A percentile compares a stretch with the other conserved stretches of the same genome.
Evolutionary conservation across 257 asterid genomes (phyloP).

Genomic region (Cynanchum wilfordii): DNA sequence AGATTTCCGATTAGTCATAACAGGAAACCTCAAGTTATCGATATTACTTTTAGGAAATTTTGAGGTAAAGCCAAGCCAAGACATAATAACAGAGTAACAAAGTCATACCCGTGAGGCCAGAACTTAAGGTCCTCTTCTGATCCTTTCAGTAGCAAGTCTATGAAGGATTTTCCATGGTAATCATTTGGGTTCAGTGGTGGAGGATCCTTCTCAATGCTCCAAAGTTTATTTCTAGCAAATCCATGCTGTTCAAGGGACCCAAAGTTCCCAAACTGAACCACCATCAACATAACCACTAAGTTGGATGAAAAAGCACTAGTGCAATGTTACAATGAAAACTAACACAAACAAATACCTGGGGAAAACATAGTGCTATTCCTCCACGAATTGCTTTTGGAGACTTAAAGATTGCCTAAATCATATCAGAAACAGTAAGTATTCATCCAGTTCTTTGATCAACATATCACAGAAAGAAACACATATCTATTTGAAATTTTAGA

Average conservation of each 20-base stretch:
- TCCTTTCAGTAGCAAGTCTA: slow-evolving; percentile 83
- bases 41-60: no score
- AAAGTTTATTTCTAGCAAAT: slow-evolving; percentile 69
- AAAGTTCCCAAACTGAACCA: slow-evolving; percentile 60
- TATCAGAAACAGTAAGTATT: slow-evolving; percentile 4
- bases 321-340: neutral
- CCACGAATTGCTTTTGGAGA: slow-evolving; percentile 89
- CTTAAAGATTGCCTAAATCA: slow-evolving; percentile 67
- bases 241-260: slow-evolving; percentile 78
- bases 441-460: neutral
- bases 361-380: slow-evolving; percentile 84
- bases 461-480: neutral
- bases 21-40: no score
- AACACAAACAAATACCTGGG: slow-evolving; percentile 51
- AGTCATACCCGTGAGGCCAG: slow-evolving; percentile 83
- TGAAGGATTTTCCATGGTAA: slow-evolving; percentile 57
- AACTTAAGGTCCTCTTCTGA: slow-evolving; percentile 75
- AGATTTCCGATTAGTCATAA: no score
- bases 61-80: neutral
- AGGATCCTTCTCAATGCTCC: slow-evolving; percentile 77
- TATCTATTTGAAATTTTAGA: neutral
- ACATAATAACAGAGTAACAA: neutral
- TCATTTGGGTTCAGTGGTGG: slow-evolving; percentile 59
- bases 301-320: neutral
- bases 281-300: slow-evolving; percentile 14